These are phyloP conservation scores for Arabidopsis lyrata DNA, from an alignment of 441 rosid genomes.

Conservation along the genomic window DNA sequence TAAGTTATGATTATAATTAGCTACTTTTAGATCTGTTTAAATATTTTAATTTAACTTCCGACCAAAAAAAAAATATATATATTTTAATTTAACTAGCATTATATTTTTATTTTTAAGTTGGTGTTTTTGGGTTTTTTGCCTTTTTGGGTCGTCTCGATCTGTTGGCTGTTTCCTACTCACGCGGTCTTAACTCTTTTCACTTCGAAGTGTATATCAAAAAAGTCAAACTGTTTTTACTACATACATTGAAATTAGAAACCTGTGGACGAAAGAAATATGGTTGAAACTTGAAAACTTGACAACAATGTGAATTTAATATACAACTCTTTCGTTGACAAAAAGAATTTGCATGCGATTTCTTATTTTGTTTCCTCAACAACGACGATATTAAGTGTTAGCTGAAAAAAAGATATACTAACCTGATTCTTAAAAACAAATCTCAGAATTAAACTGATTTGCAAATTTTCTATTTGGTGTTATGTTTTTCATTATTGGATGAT, in stretches of 20 bases:
- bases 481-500: slow-evolving; percentile 26
- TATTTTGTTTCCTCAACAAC: background rate
- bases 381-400: background rate
- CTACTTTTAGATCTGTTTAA: background rate
- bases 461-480: slow-evolving; percentile 16
- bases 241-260: slow-evolving; percentile 34
- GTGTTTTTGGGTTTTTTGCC: slow-evolving; percentile 5
- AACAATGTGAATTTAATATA: slow-evolving; percentile 41
- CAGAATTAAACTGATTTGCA: slow-evolving; percentile 8
- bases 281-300: slow-evolving; percentile 47
- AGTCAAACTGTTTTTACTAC: slow-evolving; percentile 43
- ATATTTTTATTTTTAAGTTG: background rate
- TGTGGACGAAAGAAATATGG: slow-evolving; percentile 36
- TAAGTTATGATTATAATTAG: background rate
- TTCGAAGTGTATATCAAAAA: slow-evolving; percentile 26
- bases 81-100: background rate
- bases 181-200: background rate
- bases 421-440: slow-evolving; percentile 1
- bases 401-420: too few species aligned
- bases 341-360: slow-evolving; percentile 9
- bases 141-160: slow-evolving; percentile 14
- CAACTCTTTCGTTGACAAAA: slow-evolving; percentile 25
- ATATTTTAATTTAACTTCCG: background rate
- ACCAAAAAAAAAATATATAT: too few species aligned
- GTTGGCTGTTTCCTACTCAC: slow-evolving; percentile 30